phyloP scores from a whole-genome alignment of 1,284 basidiomycete genomes.

The Stereum hirsutum region DNA sequence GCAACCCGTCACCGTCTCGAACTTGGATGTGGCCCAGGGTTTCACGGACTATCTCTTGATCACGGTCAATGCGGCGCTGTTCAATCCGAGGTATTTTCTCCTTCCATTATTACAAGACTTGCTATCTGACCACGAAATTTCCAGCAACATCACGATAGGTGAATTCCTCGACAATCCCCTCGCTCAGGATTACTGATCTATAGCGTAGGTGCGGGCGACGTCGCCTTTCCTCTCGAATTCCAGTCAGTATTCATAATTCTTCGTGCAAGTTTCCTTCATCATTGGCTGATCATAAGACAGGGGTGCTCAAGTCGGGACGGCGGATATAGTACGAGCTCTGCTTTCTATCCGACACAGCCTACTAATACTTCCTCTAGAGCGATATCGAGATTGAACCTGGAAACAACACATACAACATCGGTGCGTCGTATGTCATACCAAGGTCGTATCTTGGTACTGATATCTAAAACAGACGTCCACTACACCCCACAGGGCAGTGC shows the following conservation, averaged over 20 bases:
- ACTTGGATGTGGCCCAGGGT: conserved; percentile 64
- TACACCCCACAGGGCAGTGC: conserved; percentile 55
- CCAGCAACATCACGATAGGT: conserved; percentile 64
- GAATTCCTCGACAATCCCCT: not conserved
- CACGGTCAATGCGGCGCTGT: conserved; percentile 48
- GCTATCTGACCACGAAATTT: conserved; percentile 6
- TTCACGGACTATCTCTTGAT: conserved; percentile 65
- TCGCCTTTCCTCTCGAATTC: conserved; percentile 25
- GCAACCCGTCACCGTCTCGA: conserved; percentile 43
- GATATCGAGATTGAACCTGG: conserved; percentile 49
- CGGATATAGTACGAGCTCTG: conserved; percentile 38
- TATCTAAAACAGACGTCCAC: conserved; percentile 39
- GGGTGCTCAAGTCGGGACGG: conserved; percentile 47
- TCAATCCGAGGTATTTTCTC: conserved; percentile 47
- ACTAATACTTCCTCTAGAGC: conserved; percentile 23
- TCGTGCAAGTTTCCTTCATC: conserved; percentile 4
- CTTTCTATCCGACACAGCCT: conserved; percentile 12
- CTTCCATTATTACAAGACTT: conserved; percentile 3
- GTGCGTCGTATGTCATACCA: conserved; percentile 19
- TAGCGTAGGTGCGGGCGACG: conserved; percentile 2
- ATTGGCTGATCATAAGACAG: too few relatives aligned
- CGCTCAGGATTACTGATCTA: conserved; percentile 4
- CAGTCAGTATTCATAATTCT: conserved; percentile 26
- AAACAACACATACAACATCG: conserved; percentile 41
- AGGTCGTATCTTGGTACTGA: not conserved